Evolutionary conservation across 1,284 basidiomycete species (phyloP), one percentile per base, ranked within the genome.

Genomic region (Trichosporon sp.): DNA sequence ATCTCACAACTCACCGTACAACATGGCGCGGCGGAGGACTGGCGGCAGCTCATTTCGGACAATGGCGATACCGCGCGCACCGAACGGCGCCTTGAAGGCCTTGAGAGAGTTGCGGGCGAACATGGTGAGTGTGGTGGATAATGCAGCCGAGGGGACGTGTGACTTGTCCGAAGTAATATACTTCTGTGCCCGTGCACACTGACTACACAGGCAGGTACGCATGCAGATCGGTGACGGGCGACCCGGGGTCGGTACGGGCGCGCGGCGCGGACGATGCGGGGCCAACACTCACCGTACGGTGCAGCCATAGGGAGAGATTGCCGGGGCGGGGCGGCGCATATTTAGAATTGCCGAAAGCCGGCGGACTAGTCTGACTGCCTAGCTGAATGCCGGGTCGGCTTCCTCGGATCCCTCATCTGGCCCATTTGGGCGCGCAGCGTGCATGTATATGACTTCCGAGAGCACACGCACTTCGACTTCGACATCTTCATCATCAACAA

Each of bases 1-100:
- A n/a, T n/a, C n/a, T n/a, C n/a, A n/a, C 8, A 19, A 63, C 74
- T 23, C 9, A 78, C 77, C 75, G 46, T 79, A 79, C 21, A 79
- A 70, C 71, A 77, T 75, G 6, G 76, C 76, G 58, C 76, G 69
- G 21, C 76, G 71, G 25, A 73, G 69, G 0, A 73, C 67, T 2
- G 71, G 72, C 5, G 62, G 40, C 1, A 62, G 62, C 58, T 61
- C 56, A 54, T 23, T 19, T 34, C 23, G 33, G 40, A 56, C 56
- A 33, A 58, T 21, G 21, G 65, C 49, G 34, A 63, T 52, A 29
- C 29, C 61, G 61, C 65, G 61, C 27, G 61, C 59, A 33, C 33
- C 59, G 60, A 44, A 25, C 16, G 52, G 60, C 2, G 56, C 60
- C 27, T 54, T 54, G 27, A 54, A 54, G 19, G 44, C 44, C 49